These are phyloP conservation scores for Pseudonitzschia multiseries DNA, from an alignment of 108 stramenopile species.

Conservation along the genomic window DNA sequence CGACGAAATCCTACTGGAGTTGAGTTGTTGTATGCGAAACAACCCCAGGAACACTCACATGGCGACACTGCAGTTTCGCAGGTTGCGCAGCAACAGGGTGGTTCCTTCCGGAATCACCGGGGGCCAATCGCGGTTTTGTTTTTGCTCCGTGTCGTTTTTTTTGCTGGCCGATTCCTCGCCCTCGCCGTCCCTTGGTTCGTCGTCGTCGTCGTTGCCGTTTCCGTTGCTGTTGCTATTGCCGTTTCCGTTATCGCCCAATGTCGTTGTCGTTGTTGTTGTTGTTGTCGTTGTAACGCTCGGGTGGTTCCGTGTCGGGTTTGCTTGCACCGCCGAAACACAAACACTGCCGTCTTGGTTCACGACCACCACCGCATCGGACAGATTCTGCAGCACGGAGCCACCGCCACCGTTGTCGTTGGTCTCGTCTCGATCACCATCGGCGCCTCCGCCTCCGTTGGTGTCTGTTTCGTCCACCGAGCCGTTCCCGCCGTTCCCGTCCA, in stretches of 20 bases:
- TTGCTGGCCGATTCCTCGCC: background rate
- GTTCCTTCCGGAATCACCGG: background rate
- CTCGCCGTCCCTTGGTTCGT: too few species aligned
- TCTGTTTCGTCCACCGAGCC: background rate
- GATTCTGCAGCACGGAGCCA: slow-evolving; percentile 15
- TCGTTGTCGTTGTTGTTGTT: too few species aligned
- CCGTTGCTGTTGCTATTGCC: background rate
- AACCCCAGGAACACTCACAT: slow-evolving; percentile 17
- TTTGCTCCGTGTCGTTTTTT: background rate
- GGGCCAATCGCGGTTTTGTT: background rate
- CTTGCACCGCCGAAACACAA: background rate
- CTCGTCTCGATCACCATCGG: background rate
- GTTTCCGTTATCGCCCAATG: too few species aligned
- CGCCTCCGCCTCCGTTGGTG: background rate
- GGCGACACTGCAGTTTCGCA: slow-evolving; percentile 5
- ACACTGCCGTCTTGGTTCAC: slow-evolving; percentile 13
- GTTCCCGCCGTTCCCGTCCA: too few species aligned
- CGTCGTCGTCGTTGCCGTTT: too few species aligned
- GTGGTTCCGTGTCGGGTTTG: too few species aligned
- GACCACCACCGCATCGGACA: slow-evolving; percentile 5
- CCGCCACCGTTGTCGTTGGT: background rate
- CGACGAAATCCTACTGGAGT: too few species aligned
- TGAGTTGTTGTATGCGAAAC: background rate
- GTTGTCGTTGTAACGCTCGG: too few species aligned
- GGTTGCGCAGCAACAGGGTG: slow-evolving; percentile 13